Evolutionary conservation across 2,329 filamentous ascomycete genomes (phyloP).

Genomic region (Penicillium griseofulvum): DNA sequence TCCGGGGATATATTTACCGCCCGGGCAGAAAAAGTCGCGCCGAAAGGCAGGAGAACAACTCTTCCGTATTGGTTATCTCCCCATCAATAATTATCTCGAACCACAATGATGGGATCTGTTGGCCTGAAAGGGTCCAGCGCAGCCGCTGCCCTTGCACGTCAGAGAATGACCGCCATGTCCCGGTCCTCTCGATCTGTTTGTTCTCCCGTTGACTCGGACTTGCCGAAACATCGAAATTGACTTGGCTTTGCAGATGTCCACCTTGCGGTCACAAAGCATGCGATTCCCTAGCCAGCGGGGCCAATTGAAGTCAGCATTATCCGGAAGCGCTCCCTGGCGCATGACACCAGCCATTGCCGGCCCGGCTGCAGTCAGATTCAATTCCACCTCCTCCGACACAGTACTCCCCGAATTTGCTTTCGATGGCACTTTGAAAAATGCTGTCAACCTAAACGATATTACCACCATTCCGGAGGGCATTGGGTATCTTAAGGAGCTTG

Average conservation of each 20-base stretch:
- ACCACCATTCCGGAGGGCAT: constrained; percentile 68
- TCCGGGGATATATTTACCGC: constrained; percentile 19
- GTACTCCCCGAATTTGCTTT: constrained; percentile 14
- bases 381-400: constrained; percentile 34
- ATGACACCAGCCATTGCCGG: constrained; percentile 21
- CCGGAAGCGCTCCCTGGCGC: constrained; percentile 24
- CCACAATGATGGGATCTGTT: constrained; percentile 56
- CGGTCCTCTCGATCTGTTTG: constrained; percentile 38
- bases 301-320: constrained; percentile 21
- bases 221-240: constrained; percentile 17
- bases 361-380: constrained; percentile 36
- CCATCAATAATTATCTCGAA: constrained; percentile 12
- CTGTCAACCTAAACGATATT: constrained; percentile 35
- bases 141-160: constrained; percentile 39
- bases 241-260: constrained; percentile 33
- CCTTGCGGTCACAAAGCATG: constrained; percentile 30
- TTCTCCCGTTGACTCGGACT: constrained; percentile 9
- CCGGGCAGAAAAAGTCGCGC: constrained; percentile 39
- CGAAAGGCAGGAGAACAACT: constrained; percentile 29
- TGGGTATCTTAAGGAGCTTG: constrained; percentile 78
- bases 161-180: constrained; percentile 27
- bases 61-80: constrained; percentile 9
- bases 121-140: constrained; percentile 51
- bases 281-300: constrained; percentile 21
- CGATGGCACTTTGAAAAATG: constrained; percentile 12